These are phyloP conservation scores for Fragaria nilgerrensis DNA, from an alignment of 306 rosid genomes.

Conservation along the genomic window DNA sequence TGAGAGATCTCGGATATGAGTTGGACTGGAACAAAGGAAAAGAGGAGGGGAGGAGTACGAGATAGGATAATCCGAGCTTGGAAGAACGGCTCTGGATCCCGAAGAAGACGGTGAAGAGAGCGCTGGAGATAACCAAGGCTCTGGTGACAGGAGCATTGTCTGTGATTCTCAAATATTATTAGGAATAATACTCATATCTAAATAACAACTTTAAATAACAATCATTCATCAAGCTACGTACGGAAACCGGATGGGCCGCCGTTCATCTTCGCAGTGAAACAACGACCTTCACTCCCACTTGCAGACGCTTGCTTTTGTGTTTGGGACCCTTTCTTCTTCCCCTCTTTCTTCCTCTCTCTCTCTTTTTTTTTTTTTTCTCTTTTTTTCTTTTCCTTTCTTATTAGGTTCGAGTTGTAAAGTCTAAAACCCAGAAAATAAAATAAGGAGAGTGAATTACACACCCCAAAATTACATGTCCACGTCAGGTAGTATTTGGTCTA, in stretches of 20 bases:
- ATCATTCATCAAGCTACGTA: conserved; percentile 30
- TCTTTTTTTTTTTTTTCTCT: no score
- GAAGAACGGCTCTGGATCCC: conserved; percentile 89
- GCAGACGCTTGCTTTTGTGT: neutral
- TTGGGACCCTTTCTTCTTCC: neutral
- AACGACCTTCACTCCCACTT: conserved; percentile 27
- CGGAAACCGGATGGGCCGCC: conserved; percentile 99
- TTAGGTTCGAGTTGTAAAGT: no score
- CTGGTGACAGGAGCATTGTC: conserved; percentile 96
- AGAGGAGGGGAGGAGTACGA: conserved; percentile 36
- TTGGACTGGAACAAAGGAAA: neutral
- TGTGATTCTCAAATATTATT: conserved; percentile 37
- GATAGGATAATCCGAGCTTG: conserved; percentile 80
- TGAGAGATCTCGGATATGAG: no score
- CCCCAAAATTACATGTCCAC: no score
- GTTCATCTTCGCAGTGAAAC: conserved; percentile 77
- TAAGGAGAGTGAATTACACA: no score
- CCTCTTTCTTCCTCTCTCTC: neutral
- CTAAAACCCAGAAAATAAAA: no score
- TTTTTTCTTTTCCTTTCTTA: no score
- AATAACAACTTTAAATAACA: neutral
- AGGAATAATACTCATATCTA: conserved; percentile 20
- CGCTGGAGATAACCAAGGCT: conserved; percentile 61
- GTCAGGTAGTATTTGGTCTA: fast-evolving
- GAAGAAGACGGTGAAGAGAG: conserved; percentile 75